Evolutionary conservation across 2,329 filamentous ascomycete genomes (phyloP).

Genomic region (Colletotrichum sp.): DNA sequence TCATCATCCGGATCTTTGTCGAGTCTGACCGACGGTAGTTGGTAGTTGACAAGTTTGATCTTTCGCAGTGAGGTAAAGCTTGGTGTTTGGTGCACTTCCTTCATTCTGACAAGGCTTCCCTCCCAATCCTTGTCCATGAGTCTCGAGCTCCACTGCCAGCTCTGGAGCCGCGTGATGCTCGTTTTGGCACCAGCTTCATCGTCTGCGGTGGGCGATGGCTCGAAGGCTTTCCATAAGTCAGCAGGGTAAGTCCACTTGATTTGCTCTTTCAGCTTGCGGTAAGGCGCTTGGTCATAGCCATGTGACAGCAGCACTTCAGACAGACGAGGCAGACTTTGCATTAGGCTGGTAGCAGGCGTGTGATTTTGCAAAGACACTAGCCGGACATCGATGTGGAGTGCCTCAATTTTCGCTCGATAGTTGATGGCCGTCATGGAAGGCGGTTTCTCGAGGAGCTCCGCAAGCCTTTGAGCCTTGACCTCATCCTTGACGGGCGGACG

Average conservation of each 20-base stretch:
- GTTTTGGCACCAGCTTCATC: constrained; percentile 35
- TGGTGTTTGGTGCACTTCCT: constrained; percentile 56
- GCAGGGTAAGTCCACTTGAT: constrained; percentile 74
- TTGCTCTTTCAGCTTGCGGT: constrained; percentile 59
- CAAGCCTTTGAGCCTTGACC: constrained; percentile 49
- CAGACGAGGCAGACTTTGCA: constrained; percentile 70
- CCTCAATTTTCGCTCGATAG: constrained; percentile 74
- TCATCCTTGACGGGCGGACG: constrained; percentile 65
- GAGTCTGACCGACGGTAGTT: constrained; percentile 51
- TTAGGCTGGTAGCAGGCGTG: constrained; percentile 52
- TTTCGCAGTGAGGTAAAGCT: constrained; percentile 63
- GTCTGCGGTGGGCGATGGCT: constrained; percentile 48
- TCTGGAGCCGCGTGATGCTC: constrained; percentile 44
- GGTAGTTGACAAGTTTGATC: constrained; percentile 68
- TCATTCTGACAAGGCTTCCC: constrained; percentile 51
- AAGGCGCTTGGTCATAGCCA: constrained; percentile 70
- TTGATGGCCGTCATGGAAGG: constrained; percentile 57
- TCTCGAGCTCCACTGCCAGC: constrained; percentile 68
- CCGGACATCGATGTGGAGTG: constrained; percentile 74
- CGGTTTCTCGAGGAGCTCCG: constrained; percentile 59
- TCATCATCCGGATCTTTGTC: constrained; percentile 42
- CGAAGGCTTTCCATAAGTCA: constrained; percentile 69
- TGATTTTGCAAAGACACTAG: constrained; percentile 61
- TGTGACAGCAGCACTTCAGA: constrained; percentile 76
- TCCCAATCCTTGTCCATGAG: constrained; percentile 39